phyloP scores from a whole-genome alignment of 257 asterid genomes.

The Capsicum pubescens region DNA sequence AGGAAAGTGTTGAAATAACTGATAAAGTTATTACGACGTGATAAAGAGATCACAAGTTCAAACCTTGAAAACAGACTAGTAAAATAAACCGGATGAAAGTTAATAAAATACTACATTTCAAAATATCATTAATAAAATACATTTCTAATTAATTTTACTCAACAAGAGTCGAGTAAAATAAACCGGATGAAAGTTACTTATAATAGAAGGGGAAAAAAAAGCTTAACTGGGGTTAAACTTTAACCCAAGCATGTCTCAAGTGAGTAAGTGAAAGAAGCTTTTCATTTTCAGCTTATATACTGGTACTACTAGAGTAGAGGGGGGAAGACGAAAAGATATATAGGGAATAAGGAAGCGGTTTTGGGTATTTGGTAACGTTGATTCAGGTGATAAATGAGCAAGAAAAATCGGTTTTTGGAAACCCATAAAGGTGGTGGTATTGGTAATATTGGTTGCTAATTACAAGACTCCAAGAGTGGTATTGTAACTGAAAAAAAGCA shows the following conservation, averaged over 20 bases:
- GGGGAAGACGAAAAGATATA: conserved; percentile 23
- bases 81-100: no score
- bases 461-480: conserved; percentile 64
- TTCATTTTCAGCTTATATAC: conserved; percentile 12
- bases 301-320: background rate
- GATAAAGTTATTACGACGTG: no score
- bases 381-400: conserved; percentile 25
- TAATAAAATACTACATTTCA: no score
- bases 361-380: conserved; percentile 47
- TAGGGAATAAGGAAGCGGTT: conserved; percentile 27
- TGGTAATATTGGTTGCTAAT: conserved; percentile 41
- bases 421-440: conserved; percentile 32
- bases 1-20: no score
- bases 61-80: no score
- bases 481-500: conserved; percentile 81
- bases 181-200: background rate
- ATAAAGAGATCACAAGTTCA: no score
- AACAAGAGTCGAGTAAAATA: no score
- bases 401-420: conserved; percentile 31
- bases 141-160: no score
- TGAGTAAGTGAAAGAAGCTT: conserved; percentile 24
- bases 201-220: background rate
- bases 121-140: no score
- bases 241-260: conserved; percentile 19
- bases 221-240: conserved; percentile 27